A percentile compares a stretch with the other conserved stretches of the same genome.
phyloP scores from a whole-genome alignment of 768 basidiomycete genomes.

The Mycena venus region DNA sequence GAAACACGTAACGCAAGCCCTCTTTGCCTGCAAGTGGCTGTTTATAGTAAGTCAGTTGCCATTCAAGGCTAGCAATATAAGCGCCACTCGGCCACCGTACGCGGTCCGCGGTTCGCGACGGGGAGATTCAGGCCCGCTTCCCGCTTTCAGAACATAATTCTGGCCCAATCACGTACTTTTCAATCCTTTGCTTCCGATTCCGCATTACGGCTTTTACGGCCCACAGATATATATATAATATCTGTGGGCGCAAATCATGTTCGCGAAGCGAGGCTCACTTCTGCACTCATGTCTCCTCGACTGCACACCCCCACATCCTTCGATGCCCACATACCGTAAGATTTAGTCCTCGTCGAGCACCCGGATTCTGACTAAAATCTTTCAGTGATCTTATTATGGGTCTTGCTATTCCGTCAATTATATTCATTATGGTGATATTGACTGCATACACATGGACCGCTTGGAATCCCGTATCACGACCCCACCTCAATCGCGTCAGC shows the following conservation, averaged over 20 bases:
- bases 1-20: not conserved
- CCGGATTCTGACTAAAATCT: not conserved
- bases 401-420: not conserved
- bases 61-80: too few relatives aligned
- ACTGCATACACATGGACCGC: not conserved
- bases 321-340: not conserved
- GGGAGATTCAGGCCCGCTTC: not conserved
- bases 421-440: not conserved
- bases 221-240: too few relatives aligned
- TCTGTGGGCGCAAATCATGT: not conserved
- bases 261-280: not conserved
- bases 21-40: not conserved
- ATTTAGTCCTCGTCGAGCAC: not conserved
- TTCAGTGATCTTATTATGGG: not conserved
- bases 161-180: not conserved
- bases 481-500: constrained; percentile 17
- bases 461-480: not conserved
- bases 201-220: too few relatives aligned
- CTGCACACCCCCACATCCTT: not conserved
- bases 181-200: not conserved
- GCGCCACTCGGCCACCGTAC: not conserved
- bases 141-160: too few relatives aligned
- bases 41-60: not conserved
- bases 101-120: not conserved
- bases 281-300: constrained; percentile 3